Percentiles rank a stretch among this genome's conserved stretches.
Evolutionary conservation across 495 filamentous ascomycete species (phyloP).

Genomic region (Penicillium ucsense): DNA sequence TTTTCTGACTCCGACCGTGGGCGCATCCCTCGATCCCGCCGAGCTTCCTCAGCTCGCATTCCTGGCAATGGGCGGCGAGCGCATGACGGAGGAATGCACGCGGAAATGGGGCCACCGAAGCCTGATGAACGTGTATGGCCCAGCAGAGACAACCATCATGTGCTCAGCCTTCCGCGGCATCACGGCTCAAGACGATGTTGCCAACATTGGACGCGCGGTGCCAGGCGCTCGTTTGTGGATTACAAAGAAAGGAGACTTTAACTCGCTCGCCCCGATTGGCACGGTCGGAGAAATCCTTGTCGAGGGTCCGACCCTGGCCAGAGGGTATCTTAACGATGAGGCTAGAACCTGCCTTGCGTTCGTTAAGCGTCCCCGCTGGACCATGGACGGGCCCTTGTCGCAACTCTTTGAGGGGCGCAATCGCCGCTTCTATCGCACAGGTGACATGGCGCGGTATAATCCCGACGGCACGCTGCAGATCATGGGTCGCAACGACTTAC

Average conservation of each 20-base stretch:
- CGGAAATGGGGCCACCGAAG: background rate
- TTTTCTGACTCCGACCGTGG: background rate
- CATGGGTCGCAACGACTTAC: background rate
- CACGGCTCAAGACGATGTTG: background rate
- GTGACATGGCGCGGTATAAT: background rate
- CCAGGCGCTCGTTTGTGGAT: background rate
- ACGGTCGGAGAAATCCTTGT: background rate
- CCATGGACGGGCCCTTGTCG: too few relatives aligned
- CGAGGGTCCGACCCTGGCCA: background rate
- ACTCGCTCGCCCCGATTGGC: background rate
- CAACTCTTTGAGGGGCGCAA: background rate
- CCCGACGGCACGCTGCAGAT: background rate
- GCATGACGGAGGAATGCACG: background rate
- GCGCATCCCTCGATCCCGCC: background rate
- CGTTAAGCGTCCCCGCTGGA: background rate
- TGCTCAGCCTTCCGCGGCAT: background rate
- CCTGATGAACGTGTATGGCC: background rate
- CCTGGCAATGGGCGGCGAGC: background rate
- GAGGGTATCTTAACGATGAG: background rate
- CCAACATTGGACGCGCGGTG: background rate
- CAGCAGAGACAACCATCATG: background rate
- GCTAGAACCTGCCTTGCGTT: background rate
- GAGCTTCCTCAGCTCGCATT: background rate
- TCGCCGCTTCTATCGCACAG: background rate
- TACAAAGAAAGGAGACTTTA: background rate